Evolutionary conservation across 495 filamentous ascomycete species (phyloP), one percentile per base, ranked within the genome.

Genomic region (Penicillium pulvis): DNA sequence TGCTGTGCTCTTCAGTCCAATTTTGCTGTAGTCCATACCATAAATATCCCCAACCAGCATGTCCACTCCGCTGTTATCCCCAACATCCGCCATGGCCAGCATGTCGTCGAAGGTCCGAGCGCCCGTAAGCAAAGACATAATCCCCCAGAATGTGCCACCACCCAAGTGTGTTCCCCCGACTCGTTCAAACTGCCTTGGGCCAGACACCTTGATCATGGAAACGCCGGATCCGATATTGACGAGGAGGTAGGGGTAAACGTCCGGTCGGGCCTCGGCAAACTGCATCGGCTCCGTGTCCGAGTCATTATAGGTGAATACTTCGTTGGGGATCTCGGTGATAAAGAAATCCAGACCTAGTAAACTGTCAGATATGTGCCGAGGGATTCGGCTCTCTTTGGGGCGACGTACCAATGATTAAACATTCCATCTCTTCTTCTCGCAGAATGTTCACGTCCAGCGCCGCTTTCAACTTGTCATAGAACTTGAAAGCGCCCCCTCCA

Each of bases 191-290:
- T 90, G 79, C 28, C 85, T 83, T 19, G 92, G 92, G 0, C 92
- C 93, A 1, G 90, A 93, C 6, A 98, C 94, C 70, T 97, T 98
- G 72, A 98, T 89, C 83, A 98, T 97, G n/a, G 87, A 92, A 11
- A 98, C 94, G 30, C 94, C 94, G 30, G 93, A 97, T n/a, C 94
- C 94, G 63, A 98, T 98, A 75, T 98, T 98, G 55, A 98, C 94
- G 33, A 98, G 86, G 20, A 98, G 85, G 68, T 98, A 98, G 0
- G 94, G 94, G 71, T 98, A 98, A 44, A 95, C 89, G 60, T 93
- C 85, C 20, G 84, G 72, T 44, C 81, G 81, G 12, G 90, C 81
- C 53, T 87, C 80, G 57, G 87, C 84, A 68, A 93, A 97, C 58
- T 88, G 83, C 88, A 95, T 95, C 16, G 92, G 91, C 58, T 94